Evolutionary conservation across 75 land plant species (phyloP), one percentile per base, ranked within the genome.

Genomic region (Picea sitchensis): DNA sequence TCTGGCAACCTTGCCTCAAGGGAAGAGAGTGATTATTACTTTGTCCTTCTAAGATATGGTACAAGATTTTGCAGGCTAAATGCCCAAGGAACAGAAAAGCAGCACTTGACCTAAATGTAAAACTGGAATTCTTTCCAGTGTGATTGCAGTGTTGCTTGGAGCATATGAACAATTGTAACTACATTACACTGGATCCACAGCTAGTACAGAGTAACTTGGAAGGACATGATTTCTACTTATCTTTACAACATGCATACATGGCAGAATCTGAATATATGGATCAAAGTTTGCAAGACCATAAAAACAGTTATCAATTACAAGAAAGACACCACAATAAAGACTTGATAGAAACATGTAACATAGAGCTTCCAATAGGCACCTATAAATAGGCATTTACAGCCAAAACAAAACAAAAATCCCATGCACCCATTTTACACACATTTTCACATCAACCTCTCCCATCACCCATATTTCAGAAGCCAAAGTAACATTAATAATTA

Each of bases 371-470:
- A 15, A 26, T 14, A 65, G 26, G 38, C 69, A 65, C 38, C 38
- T 13, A 30, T 65, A 65, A 3, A 41, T 41, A 41, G 44, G 44
- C 44, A 41, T 41, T 13, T 32, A 65, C 34, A 38, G 38, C n/a
- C 56, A 71, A n/a, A n/a, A 17, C 41, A 71, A 44, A 44, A 20
- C 74, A 51, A n/a, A 71, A 71, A 21, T 71, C 74, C 51, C 21
- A 44, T n/a, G 2, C 3, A 13, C 30, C 32, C 30, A 64, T 31
- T 31, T 13, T 23, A 64, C 14, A 30, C 67, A 64, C 30, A 64
- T 31, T 64, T 64, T 31, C 12, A 26, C 14, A 64, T 2, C 14
- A 13, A n/a, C 34, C 13, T 64, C 67, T 64, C 14, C 14, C 14
- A 26, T 30, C 67, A 64, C 67, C 34, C 20, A 61, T 76, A 44